Percentiles rank a stretch among this genome's conserved stretches.
These are phyloP conservation scores for Oxalis stricta DNA, from an alignment of 441 rosid genomes.

Conservation along the genomic window DNA sequence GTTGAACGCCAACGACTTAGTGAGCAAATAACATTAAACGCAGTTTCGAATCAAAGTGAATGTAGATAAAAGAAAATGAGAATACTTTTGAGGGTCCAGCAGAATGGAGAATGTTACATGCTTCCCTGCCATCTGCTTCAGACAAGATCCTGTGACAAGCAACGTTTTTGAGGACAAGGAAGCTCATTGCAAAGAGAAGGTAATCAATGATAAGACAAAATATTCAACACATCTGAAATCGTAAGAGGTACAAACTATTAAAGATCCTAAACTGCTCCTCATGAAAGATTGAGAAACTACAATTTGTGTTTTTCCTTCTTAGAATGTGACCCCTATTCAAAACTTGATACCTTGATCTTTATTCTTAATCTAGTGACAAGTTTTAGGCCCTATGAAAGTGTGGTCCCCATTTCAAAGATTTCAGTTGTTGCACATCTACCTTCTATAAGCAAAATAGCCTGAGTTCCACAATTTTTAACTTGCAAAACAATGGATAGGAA, in stretches of 20 bases:
- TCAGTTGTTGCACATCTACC: neutral
- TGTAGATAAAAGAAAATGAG: conserved; percentile 5
- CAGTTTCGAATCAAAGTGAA: no score
- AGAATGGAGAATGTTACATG: conserved; percentile 84
- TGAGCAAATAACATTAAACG: neutral
- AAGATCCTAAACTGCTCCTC: no score
- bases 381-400: neutral
- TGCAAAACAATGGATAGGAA: neutral
- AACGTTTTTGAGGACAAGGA: conserved; percentile 13
- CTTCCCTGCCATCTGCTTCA: conserved; percentile 82
- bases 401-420: neutral
- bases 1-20: conserved; percentile 1
- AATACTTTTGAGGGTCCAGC: conserved; percentile 91
- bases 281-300: no score
- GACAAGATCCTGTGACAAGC: conserved; percentile 48
- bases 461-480: neutral
- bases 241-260: neutral
- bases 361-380: neutral
- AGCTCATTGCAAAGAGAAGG: neutral
- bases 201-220: neutral
- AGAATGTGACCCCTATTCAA: no score
- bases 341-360: no score
- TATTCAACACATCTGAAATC: neutral
- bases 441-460: neutral
- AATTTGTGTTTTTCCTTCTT: no score